These are phyloP conservation scores for Vanrija pseudolonga DNA, from an alignment of 1,284 basidiomycete genomes.

Conservation along the genomic window DNA sequence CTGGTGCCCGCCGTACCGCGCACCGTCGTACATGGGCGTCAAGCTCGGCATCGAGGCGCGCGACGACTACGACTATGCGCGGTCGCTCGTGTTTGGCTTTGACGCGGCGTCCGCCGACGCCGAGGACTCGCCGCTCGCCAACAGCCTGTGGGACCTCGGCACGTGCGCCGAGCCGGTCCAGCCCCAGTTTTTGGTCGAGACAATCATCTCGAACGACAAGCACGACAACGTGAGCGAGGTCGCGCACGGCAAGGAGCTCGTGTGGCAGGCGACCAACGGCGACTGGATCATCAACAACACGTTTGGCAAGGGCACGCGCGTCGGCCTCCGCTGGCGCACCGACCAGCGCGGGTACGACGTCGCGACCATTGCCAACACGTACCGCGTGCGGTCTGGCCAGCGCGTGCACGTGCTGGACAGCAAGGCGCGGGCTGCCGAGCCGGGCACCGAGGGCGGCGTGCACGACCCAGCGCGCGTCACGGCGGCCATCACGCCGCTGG, in stretches of 20 bases:
- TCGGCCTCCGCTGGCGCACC: slow-evolving; percentile 68
- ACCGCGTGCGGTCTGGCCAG: slow-evolving; percentile 73
- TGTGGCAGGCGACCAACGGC: slow-evolving; percentile 54
- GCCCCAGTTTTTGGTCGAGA: slow-evolving; percentile 66
- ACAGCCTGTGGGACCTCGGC: slow-evolving; percentile 61
- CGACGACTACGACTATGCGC: slow-evolving; percentile 70
- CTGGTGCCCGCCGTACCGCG: slow-evolving; percentile 66
- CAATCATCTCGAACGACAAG: slow-evolving; percentile 62
- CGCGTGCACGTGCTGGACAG: slow-evolving; percentile 50
- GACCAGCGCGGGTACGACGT: slow-evolving; percentile 85
- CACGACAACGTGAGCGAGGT: slow-evolving; percentile 47
- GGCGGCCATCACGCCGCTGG: no score
- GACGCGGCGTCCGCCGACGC: background rate
- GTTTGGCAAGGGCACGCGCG: slow-evolving; percentile 60
- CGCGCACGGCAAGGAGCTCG: slow-evolving; percentile 23
- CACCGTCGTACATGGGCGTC: slow-evolving; percentile 55
- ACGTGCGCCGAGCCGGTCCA: slow-evolving; percentile 67
- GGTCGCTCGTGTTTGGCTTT: slow-evolving; percentile 58
- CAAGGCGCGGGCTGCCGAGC: no score
- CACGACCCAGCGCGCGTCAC: no score
- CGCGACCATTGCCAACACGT: slow-evolving; percentile 68
- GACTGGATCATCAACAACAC: slow-evolving; percentile 67
- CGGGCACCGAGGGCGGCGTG: no score
- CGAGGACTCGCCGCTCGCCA: slow-evolving; percentile 11
- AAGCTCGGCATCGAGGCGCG: slow-evolving; percentile 65